phyloP scores from a whole-genome alignment of 78 protist genomes.

The Speleostelium caveatum region DNA sequence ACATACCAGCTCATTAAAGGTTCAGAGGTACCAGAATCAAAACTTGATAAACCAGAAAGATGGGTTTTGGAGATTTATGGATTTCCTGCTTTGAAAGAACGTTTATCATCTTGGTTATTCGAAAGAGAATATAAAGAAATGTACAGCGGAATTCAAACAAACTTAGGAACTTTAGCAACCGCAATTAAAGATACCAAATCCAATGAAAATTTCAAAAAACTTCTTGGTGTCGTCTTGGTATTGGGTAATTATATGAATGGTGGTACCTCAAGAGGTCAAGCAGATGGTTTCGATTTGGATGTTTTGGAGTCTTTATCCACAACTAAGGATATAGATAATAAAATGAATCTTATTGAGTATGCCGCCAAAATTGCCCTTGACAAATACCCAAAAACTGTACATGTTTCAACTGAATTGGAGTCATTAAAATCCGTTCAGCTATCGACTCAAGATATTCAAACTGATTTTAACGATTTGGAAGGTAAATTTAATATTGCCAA shows the following conservation, averaged over 20 bases:
- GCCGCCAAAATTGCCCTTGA: constrained; percentile 28
- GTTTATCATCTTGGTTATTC: constrained; percentile 54
- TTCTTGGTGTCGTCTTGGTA: constrained; percentile 63
- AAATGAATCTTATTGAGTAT: constrained; percentile 39
- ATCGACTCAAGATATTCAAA: constrained; percentile 33
- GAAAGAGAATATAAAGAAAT: constrained; percentile 29
- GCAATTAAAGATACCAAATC: constrained; percentile 40
- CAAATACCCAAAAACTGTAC: constrained; percentile 53
- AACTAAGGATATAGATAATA: constrained; percentile 48
- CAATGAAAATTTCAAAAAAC: constrained; percentile 6
- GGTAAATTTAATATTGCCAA: constrained; percentile 17
- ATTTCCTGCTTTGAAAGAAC: constrained; percentile 37
- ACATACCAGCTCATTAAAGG: constrained; percentile 47
- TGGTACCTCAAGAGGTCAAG: constrained; percentile 68
- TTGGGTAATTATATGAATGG: constrained; percentile 77
- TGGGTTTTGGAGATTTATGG: constrained; percentile 68
- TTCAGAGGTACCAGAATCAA: constrained; percentile 7
- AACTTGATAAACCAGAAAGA: constrained; percentile 62
- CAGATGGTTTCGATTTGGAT: constrained; percentile 68
- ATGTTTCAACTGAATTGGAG: constrained; percentile 37
- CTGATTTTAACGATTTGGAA: constrained; percentile 64
- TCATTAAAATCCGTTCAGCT: constrained; percentile 41
- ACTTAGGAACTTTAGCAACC: not conserved
- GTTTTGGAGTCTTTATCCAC: constrained; percentile 32
- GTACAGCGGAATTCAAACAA: not conserved